These are phyloP conservation scores for Moesziomyces aphidis DNA, from an alignment of 1,284 basidiomycete genomes.

Conservation along the genomic window DNA sequence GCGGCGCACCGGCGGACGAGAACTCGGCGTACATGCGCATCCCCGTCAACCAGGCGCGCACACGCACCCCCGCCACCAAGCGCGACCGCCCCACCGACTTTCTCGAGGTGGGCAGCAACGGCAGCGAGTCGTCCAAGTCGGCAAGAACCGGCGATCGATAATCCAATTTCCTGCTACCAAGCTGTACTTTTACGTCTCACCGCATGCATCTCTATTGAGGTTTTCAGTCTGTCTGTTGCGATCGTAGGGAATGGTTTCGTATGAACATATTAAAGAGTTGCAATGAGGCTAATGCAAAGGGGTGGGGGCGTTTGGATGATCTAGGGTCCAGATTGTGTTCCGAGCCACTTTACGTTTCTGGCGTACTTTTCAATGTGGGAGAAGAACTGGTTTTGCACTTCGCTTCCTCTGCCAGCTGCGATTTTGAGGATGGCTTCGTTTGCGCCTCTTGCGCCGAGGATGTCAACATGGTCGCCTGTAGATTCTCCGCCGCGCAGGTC, in stretches of 20 bases:
- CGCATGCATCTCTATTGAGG: too few relatives aligned
- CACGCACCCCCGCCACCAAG: constrained; percentile 21
- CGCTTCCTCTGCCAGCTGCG: constrained; percentile 74
- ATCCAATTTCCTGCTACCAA: not conserved
- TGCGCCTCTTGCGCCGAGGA: constrained; percentile 85
- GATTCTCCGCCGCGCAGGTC: constrained; percentile 84
- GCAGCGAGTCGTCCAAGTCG: constrained; percentile 28
- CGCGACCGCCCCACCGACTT: constrained; percentile 55
- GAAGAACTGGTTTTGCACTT: constrained; percentile 75
- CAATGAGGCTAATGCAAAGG: too few relatives aligned
- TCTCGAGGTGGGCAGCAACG: constrained; percentile 44
- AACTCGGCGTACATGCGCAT: constrained; percentile 46
- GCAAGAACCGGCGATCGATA: constrained; percentile 23
- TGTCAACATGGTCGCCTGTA: constrained; percentile 80
- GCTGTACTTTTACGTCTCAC: not conserved
- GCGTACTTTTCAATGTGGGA: constrained; percentile 76
- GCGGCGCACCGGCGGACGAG: constrained; percentile 40
- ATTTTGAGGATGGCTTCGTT: constrained; percentile 93
- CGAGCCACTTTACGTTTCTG: constrained; percentile 49
- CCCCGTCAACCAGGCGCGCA: constrained; percentile 42
- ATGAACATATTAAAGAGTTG: not conserved
- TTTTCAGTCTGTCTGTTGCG: too few relatives aligned
- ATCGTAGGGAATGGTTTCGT: too few relatives aligned
- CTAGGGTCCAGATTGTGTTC: constrained; percentile 22
- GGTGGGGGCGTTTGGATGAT: too few relatives aligned